A percentile compares a stretch with the other conserved stretches of the same genome.
phyloP scores from a whole-genome alignment of 2,329 filamentous ascomycete species.

The Colletotrichum eleusines region DNA sequence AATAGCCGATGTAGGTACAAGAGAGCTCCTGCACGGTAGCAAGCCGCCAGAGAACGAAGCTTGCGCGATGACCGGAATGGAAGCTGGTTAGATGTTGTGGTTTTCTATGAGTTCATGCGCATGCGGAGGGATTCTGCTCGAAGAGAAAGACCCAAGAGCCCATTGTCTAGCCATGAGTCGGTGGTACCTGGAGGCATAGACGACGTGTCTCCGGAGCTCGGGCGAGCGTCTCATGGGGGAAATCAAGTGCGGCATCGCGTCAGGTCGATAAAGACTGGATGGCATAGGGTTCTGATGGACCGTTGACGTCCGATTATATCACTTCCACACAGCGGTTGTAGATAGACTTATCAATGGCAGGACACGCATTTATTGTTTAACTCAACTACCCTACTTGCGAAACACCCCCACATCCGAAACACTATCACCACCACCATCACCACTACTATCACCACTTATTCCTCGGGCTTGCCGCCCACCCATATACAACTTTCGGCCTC shows the following conservation, averaged over 20 bases:
- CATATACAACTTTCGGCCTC: too few relatives aligned
- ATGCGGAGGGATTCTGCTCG: conserved; percentile 43
- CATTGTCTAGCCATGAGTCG: conserved; percentile 6
- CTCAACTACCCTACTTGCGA: too few relatives aligned
- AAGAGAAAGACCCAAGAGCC: conserved; percentile 21
- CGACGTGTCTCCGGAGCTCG: neutral
- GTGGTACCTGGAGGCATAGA: conserved; percentile 7
- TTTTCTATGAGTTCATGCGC: conserved; percentile 45
- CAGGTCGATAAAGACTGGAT: neutral
- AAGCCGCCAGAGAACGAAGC: conserved; percentile 47
- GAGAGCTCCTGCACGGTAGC: conserved; percentile 45
- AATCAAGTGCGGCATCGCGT: conserved; percentile 21
- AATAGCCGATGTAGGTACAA: conserved; percentile 48
- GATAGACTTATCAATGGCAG: neutral
- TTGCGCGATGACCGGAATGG: conserved; percentile 46
- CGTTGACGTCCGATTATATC: neutral
- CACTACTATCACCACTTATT: too few relatives aligned
- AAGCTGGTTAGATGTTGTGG: conserved; percentile 42
- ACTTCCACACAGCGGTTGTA: neutral
- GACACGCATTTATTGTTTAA: neutral
- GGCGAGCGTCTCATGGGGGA: conserved; percentile 41
- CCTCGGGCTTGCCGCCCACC: too few relatives aligned
- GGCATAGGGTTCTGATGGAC: neutral
- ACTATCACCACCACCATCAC: too few relatives aligned
- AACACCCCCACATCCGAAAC: too few relatives aligned